These are phyloP conservation scores for Wallacemonas sp. DNA, from an alignment of 208 protist species.

Conservation along the genomic window DNA sequence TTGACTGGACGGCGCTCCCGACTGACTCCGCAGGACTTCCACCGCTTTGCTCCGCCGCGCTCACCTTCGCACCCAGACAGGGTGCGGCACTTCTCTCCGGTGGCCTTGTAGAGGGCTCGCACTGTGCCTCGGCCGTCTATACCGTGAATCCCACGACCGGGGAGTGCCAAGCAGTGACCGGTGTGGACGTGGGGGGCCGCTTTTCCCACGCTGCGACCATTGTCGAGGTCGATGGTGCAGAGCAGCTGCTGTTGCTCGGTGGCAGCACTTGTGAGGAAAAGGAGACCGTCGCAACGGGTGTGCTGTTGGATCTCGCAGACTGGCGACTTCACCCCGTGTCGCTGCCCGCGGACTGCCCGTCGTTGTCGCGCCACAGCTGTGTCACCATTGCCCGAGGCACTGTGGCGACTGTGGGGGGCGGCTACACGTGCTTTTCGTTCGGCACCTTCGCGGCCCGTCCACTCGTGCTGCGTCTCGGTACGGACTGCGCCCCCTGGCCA, in stretches of 20 bases:
- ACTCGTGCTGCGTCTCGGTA: conserved; percentile 42
- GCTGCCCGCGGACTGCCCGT: conserved; percentile 38
- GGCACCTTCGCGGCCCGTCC: conserved; percentile 76
- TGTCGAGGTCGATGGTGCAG: conserved; percentile 25
- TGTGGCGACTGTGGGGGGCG: conserved; percentile 71
- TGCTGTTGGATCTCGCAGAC: conserved; percentile 18
- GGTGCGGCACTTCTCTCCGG: conserved; percentile 12
- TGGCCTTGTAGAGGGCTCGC: conserved; percentile 14
- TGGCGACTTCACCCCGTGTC: conserved; percentile 1
- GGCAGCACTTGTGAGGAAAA: conserved; percentile 49
- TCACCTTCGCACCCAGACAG: conserved; percentile 6
- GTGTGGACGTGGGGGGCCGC: conserved; percentile 22
- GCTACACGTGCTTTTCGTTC: conserved; percentile 91
- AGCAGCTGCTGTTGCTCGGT: conserved; percentile 56
- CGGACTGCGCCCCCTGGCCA: conserved; percentile 5
- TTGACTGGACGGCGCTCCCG: conserved; percentile 26
- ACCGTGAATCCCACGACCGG: conserved; percentile 15
- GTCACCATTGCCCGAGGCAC: conserved; percentile 48
- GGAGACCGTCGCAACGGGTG: background rate
- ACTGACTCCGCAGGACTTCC: conserved; percentile 21
- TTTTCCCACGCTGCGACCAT: conserved; percentile 68
- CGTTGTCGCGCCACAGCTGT: conserved; percentile 67
- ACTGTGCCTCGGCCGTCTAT: conserved; percentile 17
- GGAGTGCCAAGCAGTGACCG: background rate
- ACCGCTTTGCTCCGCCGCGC: conserved; percentile 46